Evolutionary conservation across 164 flowering plant species (phyloP), one percentile per base, ranked within the genome.

Genomic region (Stephania yunnanensis): DNA sequence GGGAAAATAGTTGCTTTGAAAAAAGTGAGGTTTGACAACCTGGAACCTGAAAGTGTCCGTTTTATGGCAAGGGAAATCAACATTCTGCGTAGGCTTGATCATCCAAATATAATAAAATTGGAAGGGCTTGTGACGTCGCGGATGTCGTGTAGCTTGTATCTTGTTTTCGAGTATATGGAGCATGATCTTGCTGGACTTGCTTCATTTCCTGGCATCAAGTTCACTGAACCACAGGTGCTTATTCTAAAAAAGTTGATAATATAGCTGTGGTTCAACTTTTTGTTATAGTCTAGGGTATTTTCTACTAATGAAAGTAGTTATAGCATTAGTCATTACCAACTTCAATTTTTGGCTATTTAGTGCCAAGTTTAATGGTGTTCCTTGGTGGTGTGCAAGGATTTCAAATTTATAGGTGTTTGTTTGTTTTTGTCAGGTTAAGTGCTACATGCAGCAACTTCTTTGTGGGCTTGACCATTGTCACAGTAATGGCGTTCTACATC

Each of bases 51-150:
- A 84, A 92, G 98, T 82, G 98, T 93, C 73, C 91, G 92, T 50
- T 93, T 93, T 81, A 95, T 95, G 99, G 97, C 99, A 50, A 89
- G 99, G 84, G 99, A 95, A 84, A 93, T 95, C 77, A 89, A 85
- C 71, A 87, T 92, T 79, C 81, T 95, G 69, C 97, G 99, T 17
- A 82, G 87, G 80, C 97, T 95, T 83, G 92, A 95, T 80, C 99
- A 95, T 84, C 95, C 95, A 68, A 95, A 95, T 84, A 82, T 95
- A 69, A 88, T 95, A 77, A 95, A 95, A 79, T 81, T 95, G 72
- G 97, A 94, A 83, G 97, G 97, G 73, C 81, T 94, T 46, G 93
- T 94, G 46, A 90, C 97, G 20, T 94, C 98, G 61, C 85, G 94
- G 81, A 91, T 89, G 91, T 94, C 98, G 48, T 86, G 91, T 84